phyloP scores from a whole-genome alignment of 768 basidiomycete genomes.

The Leucosporidium scottii region DNA sequence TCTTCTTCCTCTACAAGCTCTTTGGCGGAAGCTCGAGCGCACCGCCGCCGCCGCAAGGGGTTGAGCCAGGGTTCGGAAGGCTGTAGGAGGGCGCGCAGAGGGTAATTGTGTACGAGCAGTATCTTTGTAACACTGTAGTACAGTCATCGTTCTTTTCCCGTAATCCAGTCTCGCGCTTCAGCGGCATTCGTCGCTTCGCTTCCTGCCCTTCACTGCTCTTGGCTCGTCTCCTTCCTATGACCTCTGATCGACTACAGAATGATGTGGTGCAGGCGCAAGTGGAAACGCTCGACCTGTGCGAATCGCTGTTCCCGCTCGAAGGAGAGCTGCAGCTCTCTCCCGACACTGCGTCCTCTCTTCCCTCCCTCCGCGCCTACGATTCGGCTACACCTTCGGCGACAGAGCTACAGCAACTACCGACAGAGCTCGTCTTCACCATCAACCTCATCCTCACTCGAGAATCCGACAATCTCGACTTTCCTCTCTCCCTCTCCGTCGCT shows the following conservation, averaged over 20 bases:
- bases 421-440: slow-evolving; percentile 9
- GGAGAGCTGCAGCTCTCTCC: slow-evolving; percentile 35
- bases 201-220: no score
- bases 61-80: no score
- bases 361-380: neutral
- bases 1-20: slow-evolving; percentile 28
- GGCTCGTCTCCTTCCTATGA: no score
- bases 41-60: no score
- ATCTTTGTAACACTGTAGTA: no score
- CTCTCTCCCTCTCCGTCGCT: slow-evolving; percentile 5
- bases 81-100: no score
- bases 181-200: no score
- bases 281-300: slow-evolving; percentile 34
- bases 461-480: neutral
- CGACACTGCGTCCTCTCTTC: neutral
- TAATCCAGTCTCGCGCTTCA: no score
- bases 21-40: neutral
- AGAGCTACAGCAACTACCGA: neutral
- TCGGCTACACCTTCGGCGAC: neutral
- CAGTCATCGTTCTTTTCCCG: no score
- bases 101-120: no score
- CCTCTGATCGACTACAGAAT: no score
- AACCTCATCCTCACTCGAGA: slow-evolving; percentile 5
- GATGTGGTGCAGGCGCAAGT: slow-evolving; percentile 29
- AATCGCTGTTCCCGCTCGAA: slow-evolving; percentile 37